Base-by-base conservation (phyloP, 495 filamentous ascomycete species). In the Extremus antarcticus region DNA sequence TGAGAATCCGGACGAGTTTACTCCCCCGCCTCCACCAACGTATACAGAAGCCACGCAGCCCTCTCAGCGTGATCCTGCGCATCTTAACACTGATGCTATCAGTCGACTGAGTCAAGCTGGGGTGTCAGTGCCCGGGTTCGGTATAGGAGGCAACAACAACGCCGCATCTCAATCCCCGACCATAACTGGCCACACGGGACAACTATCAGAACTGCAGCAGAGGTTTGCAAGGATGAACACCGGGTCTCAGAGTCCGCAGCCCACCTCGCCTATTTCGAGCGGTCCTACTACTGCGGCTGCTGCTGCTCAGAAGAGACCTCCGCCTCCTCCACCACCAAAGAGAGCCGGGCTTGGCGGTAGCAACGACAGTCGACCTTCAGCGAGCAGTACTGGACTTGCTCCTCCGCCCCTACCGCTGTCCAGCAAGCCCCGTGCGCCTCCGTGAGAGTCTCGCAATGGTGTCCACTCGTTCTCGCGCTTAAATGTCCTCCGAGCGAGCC, bases 121-220 rank as follows among this genome's bases (percentile, higher is more conserved):
- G 2, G 75, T 95, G 43, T 87, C 83, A 0, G 88, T 96, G 1
- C 88, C 91, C 1, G 86, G 78, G 0, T 73, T 95, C 41, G 85
- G 85, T 16, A 94, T 95, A 39, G 50, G 22, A 0, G 23, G 43
- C 41, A 50, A n/a, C 56, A 13, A 13, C 43, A n/a, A 1, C 19
- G 20, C 40, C 15, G 23, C 19, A 17, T 24, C 38, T 2, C 39
- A 22, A 17, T 15, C 48, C 25, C 53, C 13, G 35, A 45, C 15
- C 19, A 52, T 59, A 48, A 54, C 53, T 25, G 54, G 57, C 41
- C 22, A 48, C 15, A 41, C 19, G 41, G 58, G 41, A 66, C 78
- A 80, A 39, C 62, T 88, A 3, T 77, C 75, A 58, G 81, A 87
- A 54, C 73, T 94, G 3, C 82, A 88, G 63, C 78, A 79, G 17